Base-by-base conservation (phyloP, 192 early-diverging fungal species). In the Coemansia sp. region DNA sequence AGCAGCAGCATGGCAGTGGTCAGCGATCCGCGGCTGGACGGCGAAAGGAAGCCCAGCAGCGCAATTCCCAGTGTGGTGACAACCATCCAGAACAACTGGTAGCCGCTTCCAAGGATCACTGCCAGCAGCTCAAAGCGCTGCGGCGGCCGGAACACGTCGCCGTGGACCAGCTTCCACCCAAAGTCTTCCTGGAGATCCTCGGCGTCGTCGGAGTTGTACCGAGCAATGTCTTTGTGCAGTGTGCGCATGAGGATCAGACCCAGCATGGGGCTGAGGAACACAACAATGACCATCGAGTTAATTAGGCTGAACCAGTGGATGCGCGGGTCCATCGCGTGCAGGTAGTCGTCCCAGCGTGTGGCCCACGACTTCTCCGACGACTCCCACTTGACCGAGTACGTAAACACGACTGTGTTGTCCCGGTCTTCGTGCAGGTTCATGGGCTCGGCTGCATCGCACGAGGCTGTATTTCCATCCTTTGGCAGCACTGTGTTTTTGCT, bases 81-180 rank as follows among this genome's bases (percentile, higher is more conserved):
- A 24, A 86, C 79, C 87, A 91, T 89, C 74, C 75, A 83, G 59
- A 90, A 81, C 62, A 91, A 83, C 64, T 91, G 90, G 33, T 87
- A 70, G 55, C 95, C 95, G 59, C 87, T 94, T 25, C 95, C 95
- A 21, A 93, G 65, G 29, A 93, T 81, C 10, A 93, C 90, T 0
- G 91, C 77, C 23, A 98, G 76, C 48, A 90, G 74, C 58, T 88
- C 86, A 47, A 87, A 78, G 28, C 87, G 85, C 24, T 82, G 62
- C 3, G 95, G 93, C 22, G 92, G 69, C n/a, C 95, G 88, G 80
- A 98, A 98, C n/a, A 98, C 91, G 72, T 98, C 95, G 28, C 93
- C 93, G 53, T 98, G 95, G 6, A 98, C 91, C 28, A 93, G 86
- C 75, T 97, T 98, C 95, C 95, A 98, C 3, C 95, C 95, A 86